Percentiles rank a stretch among this genome's conserved stretches.
Evolutionary conservation across 495 filamentous ascomycete genomes (phyloP).

Genomic region (Niebla homalea): DNA sequence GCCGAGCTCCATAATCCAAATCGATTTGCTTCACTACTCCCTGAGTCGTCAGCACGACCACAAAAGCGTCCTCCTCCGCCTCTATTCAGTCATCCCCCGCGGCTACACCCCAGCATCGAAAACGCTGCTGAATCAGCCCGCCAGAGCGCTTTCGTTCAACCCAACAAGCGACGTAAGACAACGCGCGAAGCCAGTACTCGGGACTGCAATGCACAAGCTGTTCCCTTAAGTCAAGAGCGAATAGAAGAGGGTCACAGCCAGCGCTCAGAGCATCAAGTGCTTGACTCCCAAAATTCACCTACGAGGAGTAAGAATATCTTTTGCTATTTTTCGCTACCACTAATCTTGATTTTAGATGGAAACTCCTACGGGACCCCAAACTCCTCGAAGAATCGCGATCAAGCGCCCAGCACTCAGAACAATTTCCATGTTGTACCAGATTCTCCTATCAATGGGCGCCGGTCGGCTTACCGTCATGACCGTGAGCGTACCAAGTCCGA

Average conservation of each 20-base stretch:
- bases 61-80: constrained; percentile 8
- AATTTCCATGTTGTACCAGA: constrained; percentile 7
- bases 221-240: not conserved
- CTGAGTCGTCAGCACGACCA: constrained; percentile 12
- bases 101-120: not conserved
- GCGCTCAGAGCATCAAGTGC: constrained; percentile 7
- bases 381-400: constrained; percentile 6
- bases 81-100: not conserved
- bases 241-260: not conserved
- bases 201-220: not conserved
- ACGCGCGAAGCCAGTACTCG: not conserved
- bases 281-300: constrained; percentile 11
- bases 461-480: not conserved
- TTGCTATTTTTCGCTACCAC: not conserved
- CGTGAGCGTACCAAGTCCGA: constrained; percentile 11
- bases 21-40: constrained; percentile 12
- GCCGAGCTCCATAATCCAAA: constrained; percentile 1
- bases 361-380: constrained; percentile 16
- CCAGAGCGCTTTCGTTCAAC: not conserved
- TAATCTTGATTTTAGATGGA: constrained; percentile 1
- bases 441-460: constrained; percentile 9
- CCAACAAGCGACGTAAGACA: not conserved
- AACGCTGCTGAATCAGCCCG: not conserved
- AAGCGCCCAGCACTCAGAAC: not conserved
- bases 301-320: not conserved